These are phyloP conservation scores for Ophiosphaerella herpotricha DNA, from an alignment of 2,329 filamentous ascomycete genomes.

Conservation along the genomic window DNA sequence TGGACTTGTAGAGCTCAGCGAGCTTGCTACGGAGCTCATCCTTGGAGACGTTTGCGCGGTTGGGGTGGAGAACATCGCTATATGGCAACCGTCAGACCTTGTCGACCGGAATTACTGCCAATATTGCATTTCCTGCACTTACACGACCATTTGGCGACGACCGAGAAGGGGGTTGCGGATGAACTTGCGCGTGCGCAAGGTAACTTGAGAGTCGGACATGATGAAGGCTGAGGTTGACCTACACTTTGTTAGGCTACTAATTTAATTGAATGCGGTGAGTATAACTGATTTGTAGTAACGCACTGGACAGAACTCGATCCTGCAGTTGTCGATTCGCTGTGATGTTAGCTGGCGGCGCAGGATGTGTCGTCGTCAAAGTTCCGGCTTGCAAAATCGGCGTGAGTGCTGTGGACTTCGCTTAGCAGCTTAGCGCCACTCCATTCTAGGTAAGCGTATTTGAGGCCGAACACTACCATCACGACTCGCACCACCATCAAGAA, in stretches of 20 bases:
- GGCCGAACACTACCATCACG: slow-evolving; percentile 3
- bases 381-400: slow-evolving; percentile 15
- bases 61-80: slow-evolving; percentile 99
- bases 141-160: slow-evolving; percentile 99
- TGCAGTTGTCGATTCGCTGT: slow-evolving; percentile 36
- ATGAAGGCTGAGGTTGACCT: slow-evolving; percentile 53
- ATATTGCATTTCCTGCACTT: slow-evolving; percentile 47
- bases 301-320: slow-evolving; percentile 44
- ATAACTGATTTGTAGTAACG: slow-evolving; percentile 20
- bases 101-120: slow-evolving; percentile 18
- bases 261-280: slow-evolving; percentile 2
- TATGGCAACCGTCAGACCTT: slow-evolving; percentile 37
- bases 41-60: slow-evolving; percentile 98
- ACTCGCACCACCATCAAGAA: not conserved
- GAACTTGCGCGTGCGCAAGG: slow-evolving; percentile 95
- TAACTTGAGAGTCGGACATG: slow-evolving; percentile 78
- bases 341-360: slow-evolving; percentile 36
- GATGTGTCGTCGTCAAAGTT: slow-evolving; percentile 33
- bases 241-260: slow-evolving; percentile 22
- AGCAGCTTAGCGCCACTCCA: slow-evolving; percentile 14
- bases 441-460: slow-evolving; percentile 26
- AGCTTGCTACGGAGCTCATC: slow-evolving; percentile 97
- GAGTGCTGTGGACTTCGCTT: not conserved
- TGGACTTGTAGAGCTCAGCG: slow-evolving; percentile 94
- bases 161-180: slow-evolving; percentile 99